Evolutionary conservation across 2,329 filamentous ascomycete genomes (phyloP).

Genomic region (Elsinoe arachidis): DNA sequence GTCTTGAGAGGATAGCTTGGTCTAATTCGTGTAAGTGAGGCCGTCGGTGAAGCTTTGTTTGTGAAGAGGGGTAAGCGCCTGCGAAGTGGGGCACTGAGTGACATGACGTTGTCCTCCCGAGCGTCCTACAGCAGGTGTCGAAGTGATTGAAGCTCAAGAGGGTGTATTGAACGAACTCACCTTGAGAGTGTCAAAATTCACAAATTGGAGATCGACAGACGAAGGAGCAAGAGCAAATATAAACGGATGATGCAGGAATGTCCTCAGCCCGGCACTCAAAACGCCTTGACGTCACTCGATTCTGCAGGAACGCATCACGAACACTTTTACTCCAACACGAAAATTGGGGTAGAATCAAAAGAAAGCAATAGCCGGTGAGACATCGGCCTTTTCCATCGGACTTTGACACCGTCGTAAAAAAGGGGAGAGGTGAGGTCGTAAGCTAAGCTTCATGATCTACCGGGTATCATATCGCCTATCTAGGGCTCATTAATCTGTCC

Average conservation of each 20-base stretch:
- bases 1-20: background rate
- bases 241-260: conserved; percentile 14
- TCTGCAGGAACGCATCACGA: conserved; percentile 6
- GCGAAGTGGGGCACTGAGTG: conserved; percentile 17
- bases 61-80: conserved; percentile 15
- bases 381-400: conserved; percentile 1
- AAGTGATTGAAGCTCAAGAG: background rate
- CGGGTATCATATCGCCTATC: conserved; percentile 9
- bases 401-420: background rate
- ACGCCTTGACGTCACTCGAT: conserved; percentile 11
- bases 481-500: conserved; percentile 10
- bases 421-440: background rate
- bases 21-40: conserved; percentile 11
- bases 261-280: background rate
- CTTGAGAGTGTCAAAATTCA: background rate
- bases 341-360: background rate
- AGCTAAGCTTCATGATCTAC: conserved; percentile 8
- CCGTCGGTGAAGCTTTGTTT: conserved; percentile 10
- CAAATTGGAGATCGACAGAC: conserved; percentile 12
- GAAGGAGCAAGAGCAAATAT: conserved; percentile 12
- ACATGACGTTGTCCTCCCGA: conserved; percentile 11
- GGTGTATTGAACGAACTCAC: conserved; percentile 1
- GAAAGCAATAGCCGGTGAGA: background rate
- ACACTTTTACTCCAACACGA: background rate
- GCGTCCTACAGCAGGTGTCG: background rate